Conservation (phyloP, 148 eudicot genomes). For the Diospyros kaki region DNA sequence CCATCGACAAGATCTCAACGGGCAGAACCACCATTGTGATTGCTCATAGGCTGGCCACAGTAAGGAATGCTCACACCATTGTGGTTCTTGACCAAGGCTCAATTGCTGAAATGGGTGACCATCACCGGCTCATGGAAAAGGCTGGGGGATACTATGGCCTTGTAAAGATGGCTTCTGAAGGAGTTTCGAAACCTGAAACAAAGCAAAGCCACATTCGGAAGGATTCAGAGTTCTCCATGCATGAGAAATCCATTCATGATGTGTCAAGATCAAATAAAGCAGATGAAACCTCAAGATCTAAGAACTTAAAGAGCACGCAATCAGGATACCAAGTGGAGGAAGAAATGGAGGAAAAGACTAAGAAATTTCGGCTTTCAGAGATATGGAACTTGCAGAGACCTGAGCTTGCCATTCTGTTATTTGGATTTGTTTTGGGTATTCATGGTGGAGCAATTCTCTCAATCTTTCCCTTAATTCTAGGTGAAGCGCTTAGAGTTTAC, state of each 20-base stretch:
- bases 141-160: conserved; percentile 34
- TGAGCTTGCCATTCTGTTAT: conserved; percentile 21
- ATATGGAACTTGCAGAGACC: conserved; percentile 42
- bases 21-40: conserved; percentile 47
- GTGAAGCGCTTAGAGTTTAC: conserved; percentile 40
- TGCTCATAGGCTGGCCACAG: conserved; percentile 54
- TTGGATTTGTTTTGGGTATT: conserved; percentile 37
- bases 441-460: conserved; percentile 47
- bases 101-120: conserved; percentile 38
- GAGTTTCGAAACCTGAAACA: conserved; percentile 19
- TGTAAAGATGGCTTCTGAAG: conserved; percentile 38
- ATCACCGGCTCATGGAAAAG: conserved; percentile 42
- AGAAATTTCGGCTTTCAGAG: conserved; percentile 22
- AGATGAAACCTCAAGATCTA: conserved; percentile 25
- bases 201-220: conserved; percentile 5
- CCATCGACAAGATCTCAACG: conserved; percentile 42
- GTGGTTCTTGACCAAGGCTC: conserved; percentile 47
- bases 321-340: conserved; percentile 16
- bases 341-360: conserved; percentile 6
- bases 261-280: conserved; percentile 11
- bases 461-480: conserved; percentile 36
- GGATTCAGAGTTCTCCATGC: conserved; percentile 6
- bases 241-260: conserved; percentile 21
- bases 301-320: conserved; percentile 20
- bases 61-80: conserved; percentile 35